Conservation (phyloP, 2,329 filamentous ascomycete species). For the Sarocladiaceae sp. region DNA sequence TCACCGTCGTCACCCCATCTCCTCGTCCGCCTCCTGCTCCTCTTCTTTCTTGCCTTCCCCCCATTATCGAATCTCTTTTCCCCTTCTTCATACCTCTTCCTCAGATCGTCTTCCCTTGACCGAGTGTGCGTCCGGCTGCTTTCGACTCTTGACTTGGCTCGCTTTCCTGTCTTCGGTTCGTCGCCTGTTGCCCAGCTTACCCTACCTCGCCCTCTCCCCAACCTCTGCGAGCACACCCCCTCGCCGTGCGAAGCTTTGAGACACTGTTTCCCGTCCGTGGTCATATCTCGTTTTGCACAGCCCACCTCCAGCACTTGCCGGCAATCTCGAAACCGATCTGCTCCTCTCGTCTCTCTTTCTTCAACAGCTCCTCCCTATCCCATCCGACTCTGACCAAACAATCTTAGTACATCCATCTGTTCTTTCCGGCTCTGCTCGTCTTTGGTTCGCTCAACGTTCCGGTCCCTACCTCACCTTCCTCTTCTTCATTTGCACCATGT, state of each 20-base stretch:
- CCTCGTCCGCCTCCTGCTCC: constrained; percentile 5
- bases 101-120: neutral
- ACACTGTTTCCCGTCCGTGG: constrained; percentile 7
- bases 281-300: constrained; percentile 8
- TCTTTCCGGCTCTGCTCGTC: constrained; percentile 1
- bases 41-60: constrained; percentile 1
- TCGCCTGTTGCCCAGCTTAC: neutral
- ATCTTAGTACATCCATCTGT: no score
- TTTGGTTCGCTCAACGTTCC: constrained; percentile 9
- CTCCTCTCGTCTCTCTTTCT: neutral
- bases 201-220: neutral
- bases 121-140: constrained; percentile 8
- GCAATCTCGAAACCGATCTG: neutral
- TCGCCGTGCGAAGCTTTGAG: no score
- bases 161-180: constrained; percentile 6
- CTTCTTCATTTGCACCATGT: constrained; percentile 50
- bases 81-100: neutral
- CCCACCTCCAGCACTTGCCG: constrained; percentile 3
- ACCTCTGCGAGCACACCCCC: neutral
- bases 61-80: neutral
- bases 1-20: constrained; percentile 4
- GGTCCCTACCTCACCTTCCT: no score
- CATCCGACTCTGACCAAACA: no score
- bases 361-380: constrained; percentile 3
- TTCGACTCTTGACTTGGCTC: constrained; percentile 6